Conservation (phyloP, 2,329 filamentous ascomycete genomes). For the Botrytis deweyae region DNA sequence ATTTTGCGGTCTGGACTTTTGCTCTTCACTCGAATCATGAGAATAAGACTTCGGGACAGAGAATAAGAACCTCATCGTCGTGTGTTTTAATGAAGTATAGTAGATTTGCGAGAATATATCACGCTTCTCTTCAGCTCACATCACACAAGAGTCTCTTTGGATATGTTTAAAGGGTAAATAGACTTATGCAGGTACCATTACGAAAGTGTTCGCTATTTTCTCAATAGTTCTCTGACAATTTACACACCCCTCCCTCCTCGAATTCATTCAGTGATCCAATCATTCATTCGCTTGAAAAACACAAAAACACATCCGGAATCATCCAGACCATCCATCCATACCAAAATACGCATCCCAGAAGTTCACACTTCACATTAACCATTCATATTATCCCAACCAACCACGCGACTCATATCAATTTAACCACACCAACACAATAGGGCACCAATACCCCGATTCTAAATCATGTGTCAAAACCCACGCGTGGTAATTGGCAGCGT, state of each 20-base stretch:
- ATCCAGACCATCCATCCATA: neutral
- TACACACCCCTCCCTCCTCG: neutral
- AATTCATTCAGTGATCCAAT: neutral
- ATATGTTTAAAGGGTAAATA: neutral
- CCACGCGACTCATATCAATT: neutral
- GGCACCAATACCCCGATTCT: neutral
- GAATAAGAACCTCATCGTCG: neutral
- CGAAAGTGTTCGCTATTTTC: neutral
- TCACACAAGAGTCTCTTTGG: neutral
- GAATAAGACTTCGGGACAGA: too few relatives aligned
- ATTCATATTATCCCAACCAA: neutral
- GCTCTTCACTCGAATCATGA: neutral
- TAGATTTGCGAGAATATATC: too few relatives aligned
- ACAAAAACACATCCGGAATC: neutral
- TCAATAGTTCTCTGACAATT: neutral
- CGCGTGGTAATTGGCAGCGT: neutral
- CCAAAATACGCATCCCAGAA: neutral
- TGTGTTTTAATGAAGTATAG: neutral
- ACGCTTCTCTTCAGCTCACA: neutral
- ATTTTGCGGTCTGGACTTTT: neutral
- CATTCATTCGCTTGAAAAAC: neutral
- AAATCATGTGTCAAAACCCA: neutral
- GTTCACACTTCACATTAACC: neutral
- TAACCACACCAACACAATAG: neutral
- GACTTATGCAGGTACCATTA: slow-evolving; percentile 9